These are phyloP conservation scores for Mycena haematopus DNA, from an alignment of 768 basidiomycete species.

Conservation along the genomic window DNA sequence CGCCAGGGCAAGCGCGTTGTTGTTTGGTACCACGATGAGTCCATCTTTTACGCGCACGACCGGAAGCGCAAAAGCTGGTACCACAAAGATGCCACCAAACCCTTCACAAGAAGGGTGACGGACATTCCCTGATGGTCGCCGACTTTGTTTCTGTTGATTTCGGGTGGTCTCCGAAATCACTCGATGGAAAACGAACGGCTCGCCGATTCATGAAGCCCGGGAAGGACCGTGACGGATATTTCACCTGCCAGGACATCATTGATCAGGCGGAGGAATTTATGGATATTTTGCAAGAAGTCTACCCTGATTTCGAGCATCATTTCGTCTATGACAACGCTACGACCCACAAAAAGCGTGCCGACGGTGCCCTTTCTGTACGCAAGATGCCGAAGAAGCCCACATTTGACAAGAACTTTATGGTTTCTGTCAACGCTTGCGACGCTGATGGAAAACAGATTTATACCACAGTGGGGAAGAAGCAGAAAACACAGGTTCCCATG, in stretches of 20 bases:
- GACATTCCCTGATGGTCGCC: not conserved
- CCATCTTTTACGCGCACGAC: no score
- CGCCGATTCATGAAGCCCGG: not conserved
- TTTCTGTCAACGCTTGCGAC: no score
- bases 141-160: conserved; percentile 11
- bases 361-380: not conserved
- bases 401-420: no score
- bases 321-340: conserved; percentile 8
- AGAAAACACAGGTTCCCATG: no score
- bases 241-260: not conserved
- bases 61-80: no score
- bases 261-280: not conserved
- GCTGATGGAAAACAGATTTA: no score
- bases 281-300: not conserved
- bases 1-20: not conserved
- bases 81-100: no score
- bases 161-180: conserved; percentile 1
- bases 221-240: not conserved
- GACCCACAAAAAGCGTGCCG: not conserved
- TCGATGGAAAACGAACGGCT: not conserved
- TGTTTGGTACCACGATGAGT: not conserved
- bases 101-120: no score
- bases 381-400: conserved; percentile 4
- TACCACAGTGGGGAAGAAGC: no score
- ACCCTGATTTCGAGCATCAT: not conserved